Conservation (phyloP, 2,329 filamentous ascomycete species). For the Pseudodiploospora longispora region DNA sequence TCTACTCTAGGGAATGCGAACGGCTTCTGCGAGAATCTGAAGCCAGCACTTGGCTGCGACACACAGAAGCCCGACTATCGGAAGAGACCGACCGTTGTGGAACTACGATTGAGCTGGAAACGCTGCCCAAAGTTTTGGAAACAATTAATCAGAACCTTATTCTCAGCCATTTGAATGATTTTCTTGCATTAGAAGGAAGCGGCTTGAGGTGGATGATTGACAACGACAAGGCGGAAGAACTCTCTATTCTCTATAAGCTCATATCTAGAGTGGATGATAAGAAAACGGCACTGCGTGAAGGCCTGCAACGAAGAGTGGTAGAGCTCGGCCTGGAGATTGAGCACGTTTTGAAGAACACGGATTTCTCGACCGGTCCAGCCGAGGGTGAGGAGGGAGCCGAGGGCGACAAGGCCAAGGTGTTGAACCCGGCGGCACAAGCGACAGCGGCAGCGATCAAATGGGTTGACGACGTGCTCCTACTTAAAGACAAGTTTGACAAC, state of each 20-base stretch:
- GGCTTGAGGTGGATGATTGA: constrained; percentile 87
- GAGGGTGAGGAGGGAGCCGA: constrained; percentile 41
- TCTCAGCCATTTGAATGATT: constrained; percentile 64
- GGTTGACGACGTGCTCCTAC: constrained; percentile 79
- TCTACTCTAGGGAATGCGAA: constrained; percentile 71
- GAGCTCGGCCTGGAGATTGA: constrained; percentile 81
- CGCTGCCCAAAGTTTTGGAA: constrained; percentile 61
- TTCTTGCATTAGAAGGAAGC: constrained; percentile 76
- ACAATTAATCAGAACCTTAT: constrained; percentile 82
- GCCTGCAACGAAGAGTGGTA: constrained; percentile 66
- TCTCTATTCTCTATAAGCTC: constrained; percentile 73
- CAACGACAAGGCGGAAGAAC: constrained; percentile 71
- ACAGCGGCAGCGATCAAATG: constrained; percentile 85
- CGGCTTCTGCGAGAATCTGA: constrained; percentile 69
- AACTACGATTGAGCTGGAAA: constrained; percentile 69
- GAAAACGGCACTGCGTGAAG: constrained; percentile 61
- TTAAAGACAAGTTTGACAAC: constrained; percentile 85
- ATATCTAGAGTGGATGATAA: constrained; percentile 69
- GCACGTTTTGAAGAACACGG: constrained; percentile 48
- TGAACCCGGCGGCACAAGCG: constrained; percentile 58
- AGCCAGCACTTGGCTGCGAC: constrained; percentile 71
- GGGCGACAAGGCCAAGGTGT: constrained; percentile 25
- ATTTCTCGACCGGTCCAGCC: constrained; percentile 38
- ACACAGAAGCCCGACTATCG: constrained; percentile 62
- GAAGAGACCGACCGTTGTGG: constrained; percentile 80